Conservation (phyloP, 2,329 filamentous ascomycete species). For the Torrubiella hemipterigena region DNA sequence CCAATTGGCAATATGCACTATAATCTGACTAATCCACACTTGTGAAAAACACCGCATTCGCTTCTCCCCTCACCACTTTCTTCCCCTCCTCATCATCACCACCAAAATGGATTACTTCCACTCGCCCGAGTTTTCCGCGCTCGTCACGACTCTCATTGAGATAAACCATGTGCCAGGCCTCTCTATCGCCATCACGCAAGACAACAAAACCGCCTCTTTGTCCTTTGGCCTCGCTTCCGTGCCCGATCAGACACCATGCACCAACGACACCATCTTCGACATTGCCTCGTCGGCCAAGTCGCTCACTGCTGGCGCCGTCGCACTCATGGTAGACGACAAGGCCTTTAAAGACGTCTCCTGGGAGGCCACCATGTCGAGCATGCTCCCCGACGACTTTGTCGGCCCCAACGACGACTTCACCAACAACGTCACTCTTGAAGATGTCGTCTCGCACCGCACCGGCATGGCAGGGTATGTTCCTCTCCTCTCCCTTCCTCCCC, state of each 20-base stretch:
- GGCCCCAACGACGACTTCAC: slow-evolving; percentile 3
- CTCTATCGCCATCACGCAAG: slow-evolving; percentile 9
- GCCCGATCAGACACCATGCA: slow-evolving; percentile 8
- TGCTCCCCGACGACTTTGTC: slow-evolving; percentile 5
- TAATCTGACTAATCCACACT: too few relatives aligned
- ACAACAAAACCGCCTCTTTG: not conserved
- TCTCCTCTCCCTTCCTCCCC: not conserved
- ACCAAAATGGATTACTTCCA: slow-evolving; percentile 4
- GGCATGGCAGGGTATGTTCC: slow-evolving; percentile 1
- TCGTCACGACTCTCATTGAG: slow-evolving; percentile 4
- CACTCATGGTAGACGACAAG: slow-evolving; percentile 12
- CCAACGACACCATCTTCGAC: slow-evolving; percentile 15
- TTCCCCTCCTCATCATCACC: too few relatives aligned
- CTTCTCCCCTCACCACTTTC: not conserved
- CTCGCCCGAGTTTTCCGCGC: slow-evolving; percentile 2
- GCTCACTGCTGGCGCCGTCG: slow-evolving; percentile 14
- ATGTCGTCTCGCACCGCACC: slow-evolving; percentile 5
- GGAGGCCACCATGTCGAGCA: slow-evolving; percentile 2
- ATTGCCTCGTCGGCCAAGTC: slow-evolving; percentile 15
- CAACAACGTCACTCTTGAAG: slow-evolving; percentile 4
- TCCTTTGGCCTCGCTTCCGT: slow-evolving; percentile 12
- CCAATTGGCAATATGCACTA: too few relatives aligned
- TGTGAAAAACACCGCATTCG: too few relatives aligned
- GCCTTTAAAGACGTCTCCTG: slow-evolving; percentile 10
- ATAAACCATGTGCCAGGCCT: slow-evolving; percentile 13